Evolutionary conservation across 2,329 filamentous ascomycete species (phyloP).

Genomic region (Penicillium brasilianum): DNA sequence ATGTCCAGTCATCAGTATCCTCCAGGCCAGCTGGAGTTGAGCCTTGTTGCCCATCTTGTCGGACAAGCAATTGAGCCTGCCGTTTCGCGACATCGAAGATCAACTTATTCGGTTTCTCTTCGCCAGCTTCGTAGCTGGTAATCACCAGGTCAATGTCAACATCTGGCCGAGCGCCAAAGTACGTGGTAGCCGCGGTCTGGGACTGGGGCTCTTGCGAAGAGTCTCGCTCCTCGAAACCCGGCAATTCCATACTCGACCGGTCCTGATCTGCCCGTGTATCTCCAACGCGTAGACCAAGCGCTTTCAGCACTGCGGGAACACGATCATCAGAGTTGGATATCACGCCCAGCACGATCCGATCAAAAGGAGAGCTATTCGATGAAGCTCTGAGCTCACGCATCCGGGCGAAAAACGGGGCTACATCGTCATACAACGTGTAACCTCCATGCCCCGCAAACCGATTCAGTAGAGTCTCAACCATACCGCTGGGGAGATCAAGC

Average conservation of each 20-base stretch:
- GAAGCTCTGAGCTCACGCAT: slow-evolving; percentile 30
- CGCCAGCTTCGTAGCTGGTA: slow-evolving; percentile 53
- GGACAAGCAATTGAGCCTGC: slow-evolving; percentile 33
- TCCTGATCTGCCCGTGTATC: slow-evolving; percentile 40
- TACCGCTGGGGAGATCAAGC: slow-evolving; percentile 36
- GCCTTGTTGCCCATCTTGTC: slow-evolving; percentile 3
- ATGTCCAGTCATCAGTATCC: slow-evolving; percentile 29
- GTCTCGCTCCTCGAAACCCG: slow-evolving; percentile 30
- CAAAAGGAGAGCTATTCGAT: slow-evolving; percentile 28
- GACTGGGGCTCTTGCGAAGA: background rate
- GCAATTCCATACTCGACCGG: slow-evolving; percentile 33
- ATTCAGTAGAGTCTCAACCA: slow-evolving; percentile 43
- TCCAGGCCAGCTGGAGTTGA: slow-evolving; percentile 1
- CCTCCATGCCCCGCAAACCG: slow-evolving; percentile 48
- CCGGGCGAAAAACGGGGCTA: slow-evolving; percentile 41
- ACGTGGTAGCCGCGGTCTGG: background rate
- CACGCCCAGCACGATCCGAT: slow-evolving; percentile 48
- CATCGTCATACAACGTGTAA: slow-evolving; percentile 50
- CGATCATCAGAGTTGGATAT: slow-evolving; percentile 55
- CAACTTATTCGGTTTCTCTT: slow-evolving; percentile 48
- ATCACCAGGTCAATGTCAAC: slow-evolving; percentile 51
- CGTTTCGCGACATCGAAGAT: slow-evolving; percentile 49
- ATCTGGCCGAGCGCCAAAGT: background rate
- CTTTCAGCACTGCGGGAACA: slow-evolving; percentile 45
- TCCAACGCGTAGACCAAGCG: slow-evolving; percentile 47